phyloP scores from a whole-genome alignment of 2,329 filamentous ascomycete species.

The Sporothrix pallida region DNA sequence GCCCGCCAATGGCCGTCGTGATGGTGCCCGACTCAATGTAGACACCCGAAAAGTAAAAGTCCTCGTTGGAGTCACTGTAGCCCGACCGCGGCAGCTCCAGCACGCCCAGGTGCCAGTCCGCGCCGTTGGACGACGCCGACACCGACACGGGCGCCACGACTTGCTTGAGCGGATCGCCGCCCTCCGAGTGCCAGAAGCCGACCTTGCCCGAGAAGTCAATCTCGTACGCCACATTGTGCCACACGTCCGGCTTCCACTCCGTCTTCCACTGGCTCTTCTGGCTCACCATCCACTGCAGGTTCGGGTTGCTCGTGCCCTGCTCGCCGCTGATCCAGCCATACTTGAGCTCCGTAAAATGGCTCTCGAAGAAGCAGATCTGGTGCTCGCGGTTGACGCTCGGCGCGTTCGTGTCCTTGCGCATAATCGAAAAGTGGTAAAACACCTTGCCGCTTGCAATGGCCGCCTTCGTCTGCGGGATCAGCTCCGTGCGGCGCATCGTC shows the following conservation, averaged over 20 bases:
- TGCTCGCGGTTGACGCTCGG: slow-evolving; percentile 69
- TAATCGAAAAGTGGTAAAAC: slow-evolving; percentile 75
- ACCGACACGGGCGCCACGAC: slow-evolving; percentile 65
- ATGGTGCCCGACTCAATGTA: slow-evolving; percentile 67
- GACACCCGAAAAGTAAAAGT: slow-evolving; percentile 74
- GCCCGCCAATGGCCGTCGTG: slow-evolving; percentile 42
- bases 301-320: slow-evolving; percentile 53
- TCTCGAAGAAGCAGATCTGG: slow-evolving; percentile 68
- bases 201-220: slow-evolving; percentile 71
- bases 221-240: slow-evolving; percentile 78
- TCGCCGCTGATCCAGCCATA: slow-evolving; percentile 64
- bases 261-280: slow-evolving; percentile 67
- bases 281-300: slow-evolving; percentile 68
- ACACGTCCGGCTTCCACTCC: slow-evolving; percentile 65
- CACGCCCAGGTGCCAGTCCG: slow-evolving; percentile 75
- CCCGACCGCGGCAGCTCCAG: slow-evolving; percentile 66
- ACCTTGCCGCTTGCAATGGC: slow-evolving; percentile 70
- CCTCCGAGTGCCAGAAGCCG: slow-evolving; percentile 73
- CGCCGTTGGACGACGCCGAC: slow-evolving; percentile 68
- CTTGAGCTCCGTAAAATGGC: slow-evolving; percentile 77
- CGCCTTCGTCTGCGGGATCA: slow-evolving; percentile 72
- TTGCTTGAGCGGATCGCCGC: slow-evolving; percentile 60
- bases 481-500: slow-evolving; percentile 73
- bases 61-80: slow-evolving; percentile 61
- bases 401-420: slow-evolving; percentile 62